Percentiles rank a stretch among this genome's conserved stretches.
These are phyloP conservation scores for Schizothecium vesticola DNA, from an alignment of 495 filamentous ascomycete genomes.

Conservation along the genomic window DNA sequence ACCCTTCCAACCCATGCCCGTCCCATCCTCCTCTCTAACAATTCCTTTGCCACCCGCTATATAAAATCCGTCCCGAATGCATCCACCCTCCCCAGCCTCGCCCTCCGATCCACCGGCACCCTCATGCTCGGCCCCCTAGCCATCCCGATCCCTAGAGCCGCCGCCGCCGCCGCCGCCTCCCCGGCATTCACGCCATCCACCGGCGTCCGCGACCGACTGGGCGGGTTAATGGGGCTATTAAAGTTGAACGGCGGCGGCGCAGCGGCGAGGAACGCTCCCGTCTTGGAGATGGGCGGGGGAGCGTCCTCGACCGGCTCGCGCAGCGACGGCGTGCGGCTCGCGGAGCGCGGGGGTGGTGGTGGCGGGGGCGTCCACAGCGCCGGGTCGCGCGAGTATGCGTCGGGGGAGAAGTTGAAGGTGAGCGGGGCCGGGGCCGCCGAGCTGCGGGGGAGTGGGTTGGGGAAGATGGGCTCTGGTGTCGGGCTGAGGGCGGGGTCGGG, in stretches of 20 bases:
- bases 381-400: constrained; percentile 24
- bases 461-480: neutral
- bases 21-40: neutral
- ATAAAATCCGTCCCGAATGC: constrained; percentile 26
- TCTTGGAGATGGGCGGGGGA: constrained; percentile 9
- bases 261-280: neutral
- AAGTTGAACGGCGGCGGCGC: neutral
- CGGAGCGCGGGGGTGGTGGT: neutral
- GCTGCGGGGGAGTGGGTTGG: constrained; percentile 5
- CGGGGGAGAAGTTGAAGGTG: constrained; percentile 26
- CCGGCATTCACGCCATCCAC: constrained; percentile 9
- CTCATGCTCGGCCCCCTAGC: constrained; percentile 29
- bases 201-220: constrained; percentile 13
- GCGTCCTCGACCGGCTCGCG: constrained; percentile 2
- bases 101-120: constrained; percentile 8
- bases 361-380: constrained; percentile 24
- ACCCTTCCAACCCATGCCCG: neutral
- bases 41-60: too few relatives aligned
- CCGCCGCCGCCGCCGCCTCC: neutral
- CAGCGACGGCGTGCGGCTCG: neutral
- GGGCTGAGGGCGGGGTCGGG: neutral
- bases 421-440: constrained; percentile 20
- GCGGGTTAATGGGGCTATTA: neutral
- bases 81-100: constrained; percentile 14
- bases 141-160: constrained; percentile 24